Conservation (phyloP, 192 early-diverging fungal genomes). For the Gaertneriomyces sp. region DNA sequence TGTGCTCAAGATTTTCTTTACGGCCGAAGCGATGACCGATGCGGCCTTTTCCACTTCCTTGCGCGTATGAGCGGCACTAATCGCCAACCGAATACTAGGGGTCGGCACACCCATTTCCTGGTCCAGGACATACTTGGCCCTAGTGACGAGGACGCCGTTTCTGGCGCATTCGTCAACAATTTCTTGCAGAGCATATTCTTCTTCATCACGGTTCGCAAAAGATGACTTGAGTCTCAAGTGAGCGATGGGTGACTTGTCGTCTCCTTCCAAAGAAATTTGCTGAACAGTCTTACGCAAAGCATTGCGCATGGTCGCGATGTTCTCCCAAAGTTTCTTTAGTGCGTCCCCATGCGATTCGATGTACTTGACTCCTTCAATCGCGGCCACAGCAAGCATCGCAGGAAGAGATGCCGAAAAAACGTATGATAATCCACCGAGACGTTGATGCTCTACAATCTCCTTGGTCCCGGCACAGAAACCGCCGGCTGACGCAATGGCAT, state of each 20-base stretch:
- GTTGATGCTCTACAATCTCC: conserved; percentile 87
- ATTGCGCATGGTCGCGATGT: conserved; percentile 58
- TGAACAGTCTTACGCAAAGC: conserved; percentile 46
- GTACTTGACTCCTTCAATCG: conserved; percentile 77
- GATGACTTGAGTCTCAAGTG: conserved; percentile 61
- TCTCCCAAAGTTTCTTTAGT: conserved; percentile 59
- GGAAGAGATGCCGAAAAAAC: conserved; percentile 94
- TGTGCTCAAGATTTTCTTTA: conserved; percentile 36
- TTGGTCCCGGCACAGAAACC: conserved; percentile 88
- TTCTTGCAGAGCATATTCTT: conserved; percentile 76
- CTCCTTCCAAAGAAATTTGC: conserved; percentile 26
- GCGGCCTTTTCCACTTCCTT: conserved; percentile 87
- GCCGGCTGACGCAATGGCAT: conserved; percentile 75
- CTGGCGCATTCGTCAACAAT: conserved; percentile 72
- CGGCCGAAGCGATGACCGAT: conserved; percentile 68
- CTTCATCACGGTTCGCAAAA: conserved; percentile 52
- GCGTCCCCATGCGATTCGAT: conserved; percentile 46
- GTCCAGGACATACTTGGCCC: conserved; percentile 79
- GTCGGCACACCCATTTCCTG: conserved; percentile 73
- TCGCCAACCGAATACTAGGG: conserved; percentile 80
- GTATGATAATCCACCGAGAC: conserved; percentile 85
- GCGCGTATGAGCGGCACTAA: conserved; percentile 68
- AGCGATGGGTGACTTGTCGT: conserved; percentile 65
- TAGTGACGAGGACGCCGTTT: conserved; percentile 79
- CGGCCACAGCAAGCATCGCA: conserved; percentile 83